Evolutionary conservation across 2,329 filamentous ascomycete genomes (phyloP), one percentile per base, ranked within the genome.

Genomic region (Aspergillaceae sp.): DNA sequence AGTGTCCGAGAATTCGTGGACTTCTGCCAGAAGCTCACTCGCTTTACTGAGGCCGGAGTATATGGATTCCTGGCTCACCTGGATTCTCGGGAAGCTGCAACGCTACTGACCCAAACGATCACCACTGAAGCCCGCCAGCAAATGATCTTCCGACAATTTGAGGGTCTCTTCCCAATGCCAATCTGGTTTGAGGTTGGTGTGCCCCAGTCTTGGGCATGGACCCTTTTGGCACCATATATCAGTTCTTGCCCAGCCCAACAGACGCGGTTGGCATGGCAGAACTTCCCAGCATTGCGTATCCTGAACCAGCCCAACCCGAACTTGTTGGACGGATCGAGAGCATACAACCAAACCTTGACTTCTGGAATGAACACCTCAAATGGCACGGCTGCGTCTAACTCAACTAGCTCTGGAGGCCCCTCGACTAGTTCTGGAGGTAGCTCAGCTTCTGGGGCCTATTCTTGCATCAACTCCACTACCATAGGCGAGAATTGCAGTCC

Each of bases 161-260:
- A 80, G 32, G 87, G 87, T 10, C 76, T 87, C 5, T 86, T 86
- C 66, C 84, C 87, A 26, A 87, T 87, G 83, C 84, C 86, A 0
- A 83, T 85, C 7, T 92, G 85, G 85, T 89, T 91, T 61, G 81
- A 87, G 57, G 74, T 80, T 4, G 86, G 86, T 35, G 82, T 91
- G 27, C 87, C 86, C 0, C 87, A 94, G 64, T 87, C 83, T 0
- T 94, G 87, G 86, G 79, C 82, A 0, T 94, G 87, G 87, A 85
- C 86, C 0, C 74, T 87, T 26, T 73, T 92, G 4, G 86, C 87
- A 0, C 87, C 86, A 0, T 89, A 89, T 66, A 90, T 94, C 64
- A 82, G 79, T 33, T 83, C 76, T 4, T 94, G 87, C 64, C 87
- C 87, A 0, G 69, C 68, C 38, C 80, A 84, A 62, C 81, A 83